These are phyloP conservation scores for Chaetomium strumarium DNA, from an alignment of 2,329 filamentous ascomycete species.

Conservation along the genomic window DNA sequence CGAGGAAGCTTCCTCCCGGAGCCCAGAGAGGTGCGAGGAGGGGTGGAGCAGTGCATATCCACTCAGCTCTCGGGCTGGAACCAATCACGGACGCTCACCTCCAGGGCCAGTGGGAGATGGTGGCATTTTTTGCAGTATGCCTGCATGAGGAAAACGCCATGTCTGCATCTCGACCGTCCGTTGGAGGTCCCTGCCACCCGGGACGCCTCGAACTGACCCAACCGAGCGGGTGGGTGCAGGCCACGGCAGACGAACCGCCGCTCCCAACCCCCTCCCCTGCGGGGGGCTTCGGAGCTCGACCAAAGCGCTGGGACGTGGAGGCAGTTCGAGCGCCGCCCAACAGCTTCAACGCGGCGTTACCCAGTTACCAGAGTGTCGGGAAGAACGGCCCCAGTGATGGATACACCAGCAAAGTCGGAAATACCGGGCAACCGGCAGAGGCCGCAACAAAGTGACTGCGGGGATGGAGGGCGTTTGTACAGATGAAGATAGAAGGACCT, in stretches of 20 bases:
- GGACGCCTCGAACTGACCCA: constrained; percentile 15
- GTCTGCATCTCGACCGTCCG: constrained; percentile 19
- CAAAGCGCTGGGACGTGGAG: constrained; percentile 12
- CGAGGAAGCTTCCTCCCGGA: too few species aligned
- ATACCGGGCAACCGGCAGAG: neutral
- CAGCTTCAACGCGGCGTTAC: constrained; percentile 6
- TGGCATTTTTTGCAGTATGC: constrained; percentile 11
- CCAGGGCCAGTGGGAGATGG: constrained; percentile 12
- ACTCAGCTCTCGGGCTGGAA: neutral
- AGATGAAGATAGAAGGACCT: neutral
- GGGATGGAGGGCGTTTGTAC: neutral
- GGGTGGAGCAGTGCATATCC: constrained; percentile 22
- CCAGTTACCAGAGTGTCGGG: constrained; percentile 14
- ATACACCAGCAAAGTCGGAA: too few species aligned
- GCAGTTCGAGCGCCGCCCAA: constrained; percentile 1
- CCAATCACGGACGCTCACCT: constrained; percentile 21
- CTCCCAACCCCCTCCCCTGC: constrained; percentile 5
- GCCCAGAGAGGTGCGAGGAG: neutral
- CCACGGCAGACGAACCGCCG: constrained; percentile 5
- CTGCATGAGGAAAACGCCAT: constrained; percentile 22
- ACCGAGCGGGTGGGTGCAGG: constrained; percentile 11
- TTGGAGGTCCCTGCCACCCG: constrained; percentile 13
- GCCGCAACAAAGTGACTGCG: too few species aligned
- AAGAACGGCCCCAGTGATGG: constrained; percentile 1
- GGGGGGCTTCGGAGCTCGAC: neutral